Evolutionary conservation across 768 basidiomycete species (phyloP).

Genomic region (Tubosaeta sp.): DNA sequence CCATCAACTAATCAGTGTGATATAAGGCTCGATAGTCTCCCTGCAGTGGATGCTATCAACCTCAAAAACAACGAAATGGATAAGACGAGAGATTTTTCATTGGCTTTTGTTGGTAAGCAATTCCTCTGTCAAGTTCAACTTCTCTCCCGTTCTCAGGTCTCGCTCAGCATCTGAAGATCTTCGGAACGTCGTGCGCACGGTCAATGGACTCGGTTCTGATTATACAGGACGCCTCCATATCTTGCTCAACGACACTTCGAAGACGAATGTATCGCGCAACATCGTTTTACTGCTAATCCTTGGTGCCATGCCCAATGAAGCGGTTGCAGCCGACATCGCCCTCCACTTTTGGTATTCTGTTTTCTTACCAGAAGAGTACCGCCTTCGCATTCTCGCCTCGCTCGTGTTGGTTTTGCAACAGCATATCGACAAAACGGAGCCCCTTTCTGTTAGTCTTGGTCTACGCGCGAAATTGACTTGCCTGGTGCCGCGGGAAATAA

Average conservation of each 20-base stretch:
- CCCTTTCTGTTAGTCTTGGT: conserved; percentile 10
- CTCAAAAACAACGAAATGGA: conserved; percentile 19
- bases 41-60: conserved; percentile 30
- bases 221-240: conserved; percentile 38
- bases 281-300: conserved; percentile 39
- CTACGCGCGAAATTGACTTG: conserved; percentile 18
- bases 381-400: conserved; percentile 14
- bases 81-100: conserved; percentile 15
- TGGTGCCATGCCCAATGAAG: conserved; percentile 27
- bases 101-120: conserved; percentile 21
- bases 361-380: conserved; percentile 34
- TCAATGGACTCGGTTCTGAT: conserved; percentile 39
- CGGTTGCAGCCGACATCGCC: conserved; percentile 38
- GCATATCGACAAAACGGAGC: conserved; percentile 10
- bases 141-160: not conserved
- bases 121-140: not conserved
- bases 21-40: conserved; percentile 20
- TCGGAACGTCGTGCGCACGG: conserved; percentile 38
- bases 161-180: conserved; percentile 43
- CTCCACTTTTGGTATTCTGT: conserved; percentile 47
- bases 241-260: conserved; percentile 39
- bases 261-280: conserved; percentile 33
- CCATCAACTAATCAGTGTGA: not conserved
- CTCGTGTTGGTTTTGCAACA: conserved; percentile 15
- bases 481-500: conserved; percentile 21